Evolutionary conservation across 108 stramenopile species (phyloP), one percentile per base, ranked within the genome.

Genomic region (Fistulifera solaris): DNA sequence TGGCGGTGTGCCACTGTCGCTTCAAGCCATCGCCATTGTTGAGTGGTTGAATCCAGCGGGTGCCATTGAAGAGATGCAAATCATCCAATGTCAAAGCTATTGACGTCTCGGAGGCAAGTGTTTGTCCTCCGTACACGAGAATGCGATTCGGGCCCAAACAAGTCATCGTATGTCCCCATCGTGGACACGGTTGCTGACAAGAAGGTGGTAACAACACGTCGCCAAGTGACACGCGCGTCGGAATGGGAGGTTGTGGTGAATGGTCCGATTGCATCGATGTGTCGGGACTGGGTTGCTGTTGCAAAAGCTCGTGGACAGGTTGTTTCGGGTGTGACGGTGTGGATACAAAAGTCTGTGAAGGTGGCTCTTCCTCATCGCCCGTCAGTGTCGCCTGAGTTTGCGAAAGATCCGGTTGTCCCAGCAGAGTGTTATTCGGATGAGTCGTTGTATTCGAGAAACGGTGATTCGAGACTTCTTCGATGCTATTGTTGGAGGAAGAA

Each of bases 111-210:
- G 51, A 19, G 58, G 73, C 70, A 48, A 76, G 61, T 22, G 75
- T 70, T 69, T 87, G 84, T 25, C 89, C 89, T 42, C 89, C 89
- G 53, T 92, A 87, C 1, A 87, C 75, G 18, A 92, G 53, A 21
- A 87, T 50, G 15, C 77, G 68, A n/a, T 58, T 56, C 43, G 77
- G 68, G 27, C 82, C 80, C 17, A 92, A 67, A 62, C 67, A 56
- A 8, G 83, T 83, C 75, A 85, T 76, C 12, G 77, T 81, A 24
- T 87, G 83, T 38, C 86, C 89, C 89, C 89, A 92, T 27, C 89
- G 65, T 15, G 78, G 67, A 58, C 77, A 69, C 13, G 87, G 83
- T 7, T 63, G 46, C 10, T 52, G 31, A 8, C 54, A 0, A 13
- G 18, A 16, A 19, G 41, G 10, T 62, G 35, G 1, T 15, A 40